Percentiles rank a stretch among this genome's conserved stretches.
Evolutionary conservation across 768 basidiomycete species (phyloP).

Genomic region (Candolleomyces aberdarensis): DNA sequence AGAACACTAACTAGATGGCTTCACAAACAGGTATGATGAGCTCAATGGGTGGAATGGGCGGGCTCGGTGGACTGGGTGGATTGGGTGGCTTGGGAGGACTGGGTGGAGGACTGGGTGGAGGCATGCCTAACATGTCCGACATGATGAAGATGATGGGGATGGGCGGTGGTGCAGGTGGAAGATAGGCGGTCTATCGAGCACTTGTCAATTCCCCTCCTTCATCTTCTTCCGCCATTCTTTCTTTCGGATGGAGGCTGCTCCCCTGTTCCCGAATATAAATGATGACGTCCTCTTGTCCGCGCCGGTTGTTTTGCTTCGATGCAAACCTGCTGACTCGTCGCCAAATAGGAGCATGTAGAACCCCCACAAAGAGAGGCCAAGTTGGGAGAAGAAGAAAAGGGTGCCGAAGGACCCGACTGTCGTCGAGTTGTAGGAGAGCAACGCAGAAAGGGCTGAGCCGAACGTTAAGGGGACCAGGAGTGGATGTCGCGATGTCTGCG

Average conservation of each 20-base stretch:
- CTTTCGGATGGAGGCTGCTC: conserved; percentile 60
- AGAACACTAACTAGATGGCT: not conserved
- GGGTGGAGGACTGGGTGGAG: conserved; percentile 34
- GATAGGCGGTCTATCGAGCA: conserved; percentile 19
- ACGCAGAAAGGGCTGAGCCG: conserved; percentile 52
- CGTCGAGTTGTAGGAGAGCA: conserved; percentile 63
- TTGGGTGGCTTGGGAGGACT: conserved; percentile 55
- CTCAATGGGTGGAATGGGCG: conserved; percentile 71
- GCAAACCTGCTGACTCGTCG: conserved; percentile 33
- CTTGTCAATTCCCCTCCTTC: conserved; percentile 11
- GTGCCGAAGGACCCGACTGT: conserved; percentile 56
- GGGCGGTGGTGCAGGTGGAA: conserved; percentile 43
- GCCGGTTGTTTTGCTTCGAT: conserved; percentile 68
- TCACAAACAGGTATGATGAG: conserved; percentile 75
- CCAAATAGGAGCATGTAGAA: conserved; percentile 55
- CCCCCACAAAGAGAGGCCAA: conserved; percentile 60
- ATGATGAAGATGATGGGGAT: conserved; percentile 91
- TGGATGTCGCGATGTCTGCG: conserved; percentile 45
- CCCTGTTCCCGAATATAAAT: conserved; percentile 77
- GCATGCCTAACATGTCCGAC: conserved; percentile 68
- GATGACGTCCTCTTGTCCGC: conserved; percentile 79
- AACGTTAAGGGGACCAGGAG: conserved; percentile 58
- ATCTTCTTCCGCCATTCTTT: conserved; percentile 49
- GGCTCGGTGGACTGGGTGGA: conserved; percentile 55
- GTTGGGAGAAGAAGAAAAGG: conserved; percentile 46